Percentiles rank a stretch among this genome's conserved stretches.
Evolutionary conservation across 2,329 filamentous ascomycete genomes (phyloP).

Genomic region (Arthrinium puccinioides): DNA sequence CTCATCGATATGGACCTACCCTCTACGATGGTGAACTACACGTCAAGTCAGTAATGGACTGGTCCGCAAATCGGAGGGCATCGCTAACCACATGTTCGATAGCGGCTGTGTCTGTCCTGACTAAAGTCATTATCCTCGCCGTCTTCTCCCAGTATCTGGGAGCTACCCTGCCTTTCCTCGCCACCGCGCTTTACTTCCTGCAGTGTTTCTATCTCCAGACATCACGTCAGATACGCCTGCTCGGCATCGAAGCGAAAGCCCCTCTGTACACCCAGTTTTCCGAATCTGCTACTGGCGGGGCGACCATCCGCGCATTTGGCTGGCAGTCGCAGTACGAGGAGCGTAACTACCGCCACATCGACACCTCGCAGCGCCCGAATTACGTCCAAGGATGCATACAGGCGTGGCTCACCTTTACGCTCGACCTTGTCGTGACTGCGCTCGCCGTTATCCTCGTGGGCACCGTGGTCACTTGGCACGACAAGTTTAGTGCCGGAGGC

Average conservation of each 20-base stretch:
- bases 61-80: too few relatives aligned
- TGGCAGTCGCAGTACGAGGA: neutral
- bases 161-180: neutral
- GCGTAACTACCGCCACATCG: neutral
- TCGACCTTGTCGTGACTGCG: slow-evolving; percentile 22
- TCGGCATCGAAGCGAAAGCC: too few relatives aligned
- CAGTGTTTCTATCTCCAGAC: neutral
- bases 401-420: slow-evolving; percentile 24
- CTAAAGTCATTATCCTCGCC: neutral
- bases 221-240: neutral
- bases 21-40: neutral
- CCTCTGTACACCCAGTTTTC: neutral
- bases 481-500: slow-evolving; percentile 4
- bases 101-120: neutral
- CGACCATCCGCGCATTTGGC: neutral
- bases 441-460: slow-evolving; percentile 21
- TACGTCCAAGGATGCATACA: slow-evolving; percentile 27
- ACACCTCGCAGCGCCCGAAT: slow-evolving; percentile 21
- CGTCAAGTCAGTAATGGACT: neutral
- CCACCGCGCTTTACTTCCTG: neutral
- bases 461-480: slow-evolving; percentile 11
- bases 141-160: neutral
- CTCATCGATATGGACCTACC: neutral
- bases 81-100: too few relatives aligned
- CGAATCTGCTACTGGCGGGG: neutral